Evolutionary conservation across 352 stramenopile species (phyloP), one percentile per base, ranked within the genome.

Genomic region (Phytophthora rubi): DNA sequence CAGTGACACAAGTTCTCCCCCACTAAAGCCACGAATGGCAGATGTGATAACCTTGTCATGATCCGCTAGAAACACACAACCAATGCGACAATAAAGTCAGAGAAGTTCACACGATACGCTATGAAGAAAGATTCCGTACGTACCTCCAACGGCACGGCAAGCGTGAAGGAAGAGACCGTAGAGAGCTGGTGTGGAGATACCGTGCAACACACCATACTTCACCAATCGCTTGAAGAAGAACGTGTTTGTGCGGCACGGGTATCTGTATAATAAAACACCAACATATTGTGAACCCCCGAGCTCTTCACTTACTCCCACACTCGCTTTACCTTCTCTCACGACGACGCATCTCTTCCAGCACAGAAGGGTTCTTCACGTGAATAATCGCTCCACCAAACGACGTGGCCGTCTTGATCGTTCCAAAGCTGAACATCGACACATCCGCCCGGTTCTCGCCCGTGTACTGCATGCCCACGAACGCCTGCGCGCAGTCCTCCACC

Each of bases 381-480:
- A 94, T 75, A 16, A 96, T 54, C 0, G 77, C 86, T 12, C 86
- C 85, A 30, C 88, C 88, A 51, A 96, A 94, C 2, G 88, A 90
- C 23, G 88, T 96, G 1, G 88, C 81, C 3, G 84, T 94, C 66
- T 96, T 96, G 73, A 96, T 96, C 30, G 88, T 92, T 26, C 88
- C 88, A 79, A 96, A 96, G 68, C 88, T 96, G 70, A 94, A 96
- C 80, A 96, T 89, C 47, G 86, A 91, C 39, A 93, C 85, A 59
- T 94, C 88, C 1, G 71, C 85, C 18, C 74, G 71, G 7, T 59
- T 69, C 13, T 94, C 82, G 26, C 86, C 88, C 39, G 74, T 92
- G 68, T 92, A 94, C 16, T 84, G 56, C 65, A 73, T 65, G 3
- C 88, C 87, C 21, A 79, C 70, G 52, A 93, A 96, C 2, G 84